Percentiles rank a stretch among this genome's conserved stretches.
Conservation (phyloP, 73 alveolate genomes). For the Stentor coeruleus region DNA sequence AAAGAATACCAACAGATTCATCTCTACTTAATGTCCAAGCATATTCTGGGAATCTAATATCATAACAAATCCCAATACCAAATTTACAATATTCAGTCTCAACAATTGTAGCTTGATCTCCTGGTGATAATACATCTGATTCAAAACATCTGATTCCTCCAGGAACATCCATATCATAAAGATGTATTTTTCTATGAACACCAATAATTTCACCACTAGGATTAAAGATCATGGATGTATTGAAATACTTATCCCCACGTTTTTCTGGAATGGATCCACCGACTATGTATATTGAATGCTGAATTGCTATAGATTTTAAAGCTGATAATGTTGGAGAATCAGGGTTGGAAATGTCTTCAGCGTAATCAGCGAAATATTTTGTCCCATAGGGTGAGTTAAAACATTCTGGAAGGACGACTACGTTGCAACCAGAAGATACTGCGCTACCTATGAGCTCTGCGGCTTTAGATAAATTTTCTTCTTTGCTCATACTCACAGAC, state of each 20-base stretch:
- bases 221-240: conserved; percentile 78
- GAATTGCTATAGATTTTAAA: conserved; percentile 70
- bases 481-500: conserved; percentile 28
- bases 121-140: conserved; percentile 79
- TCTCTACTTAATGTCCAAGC: conserved; percentile 65
- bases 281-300: conserved; percentile 57
- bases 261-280: conserved; percentile 91
- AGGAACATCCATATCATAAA: conserved; percentile 89
- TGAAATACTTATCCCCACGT: conserved; percentile 60
- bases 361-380: conserved; percentile 56
- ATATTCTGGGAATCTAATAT: conserved; percentile 90
- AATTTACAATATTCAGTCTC: conserved; percentile 86
- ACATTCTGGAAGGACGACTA: conserved; percentile 85
- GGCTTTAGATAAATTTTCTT: conserved; percentile 41
- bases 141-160: conserved; percentile 78
- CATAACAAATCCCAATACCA: conserved; percentile 94
- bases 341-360: conserved; percentile 67
- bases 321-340: conserved; percentile 63
- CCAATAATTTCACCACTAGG: conserved; percentile 72
- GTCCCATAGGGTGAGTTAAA: conserved; percentile 75
- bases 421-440: conserved; percentile 72
- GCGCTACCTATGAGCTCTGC: conserved; percentile 60
- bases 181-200: conserved; percentile 78
- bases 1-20: conserved; percentile 72
- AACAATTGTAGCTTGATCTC: conserved; percentile 60